A percentile compares a stretch with the other conserved stretches of the same genome.
These are phyloP conservation scores for Aspergillus fijiensis DNA, from an alignment of 2,329 filamentous ascomycete genomes.

Conservation along the genomic window DNA sequence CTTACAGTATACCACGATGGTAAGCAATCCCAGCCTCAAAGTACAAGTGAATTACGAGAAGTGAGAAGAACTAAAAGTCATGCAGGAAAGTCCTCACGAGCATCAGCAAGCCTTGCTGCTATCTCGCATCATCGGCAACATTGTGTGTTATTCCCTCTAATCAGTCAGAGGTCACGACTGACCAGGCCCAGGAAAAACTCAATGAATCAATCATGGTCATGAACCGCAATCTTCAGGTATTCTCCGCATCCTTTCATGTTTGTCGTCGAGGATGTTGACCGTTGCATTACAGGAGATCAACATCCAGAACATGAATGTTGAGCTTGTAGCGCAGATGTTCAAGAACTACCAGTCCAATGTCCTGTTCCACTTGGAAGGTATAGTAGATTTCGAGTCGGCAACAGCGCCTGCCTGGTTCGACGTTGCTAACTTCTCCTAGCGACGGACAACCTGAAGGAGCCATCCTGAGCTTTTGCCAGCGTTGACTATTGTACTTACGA, in stretches of 20 bases:
- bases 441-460: conserved; percentile 79
- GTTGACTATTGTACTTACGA: not conserved
- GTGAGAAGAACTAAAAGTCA: not conserved
- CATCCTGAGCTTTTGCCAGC: conserved; percentile 51
- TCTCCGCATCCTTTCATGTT: not conserved
- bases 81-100: conserved; percentile 89
- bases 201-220: conserved; percentile 91
- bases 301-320: conserved; percentile 97
- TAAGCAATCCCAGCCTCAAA: not conserved
- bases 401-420: not conserved
- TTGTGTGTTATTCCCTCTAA: conserved; percentile 61
- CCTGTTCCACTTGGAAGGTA: conserved; percentile 94
- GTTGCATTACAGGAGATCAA: conserved; percentile 77
- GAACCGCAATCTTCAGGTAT: conserved; percentile 86
- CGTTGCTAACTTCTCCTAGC: conserved; percentile 50
- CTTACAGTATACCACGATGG: conserved; percentile 15
- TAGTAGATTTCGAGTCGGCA: conserved; percentile 9
- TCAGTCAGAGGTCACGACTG: not conserved
- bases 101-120: conserved; percentile 93
- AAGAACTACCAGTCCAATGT: conserved; percentile 99
- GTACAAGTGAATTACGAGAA: not conserved
- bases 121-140: conserved; percentile 94
- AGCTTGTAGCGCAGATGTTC: conserved; percentile 98
- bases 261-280: not conserved
- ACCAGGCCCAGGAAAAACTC: conserved; percentile 74